Evolutionary conservation across 352 stramenopile species (phyloP), one percentile per base, ranked within the genome.

Genomic region (Pythium brassicae): DNA sequence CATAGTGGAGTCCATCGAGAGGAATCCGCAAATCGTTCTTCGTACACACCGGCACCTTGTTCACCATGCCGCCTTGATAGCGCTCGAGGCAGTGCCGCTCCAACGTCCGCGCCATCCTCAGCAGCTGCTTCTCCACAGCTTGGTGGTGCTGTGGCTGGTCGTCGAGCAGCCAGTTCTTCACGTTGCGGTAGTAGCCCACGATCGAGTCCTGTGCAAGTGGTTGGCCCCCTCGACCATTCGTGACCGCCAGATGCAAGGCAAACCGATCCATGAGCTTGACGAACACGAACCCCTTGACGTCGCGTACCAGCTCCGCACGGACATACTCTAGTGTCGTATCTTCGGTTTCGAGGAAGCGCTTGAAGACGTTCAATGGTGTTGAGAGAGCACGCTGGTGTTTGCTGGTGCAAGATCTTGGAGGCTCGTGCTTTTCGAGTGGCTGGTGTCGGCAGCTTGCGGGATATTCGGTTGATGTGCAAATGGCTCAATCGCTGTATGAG

Each of bases 21-120:
- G 68, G 29, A 19, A 44, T 43, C 26, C 43, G 7, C 32, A 69
- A 40, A 50, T 71, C 46, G 5, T 57, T 35, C 35, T 76, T 76
- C 1, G 49, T 68, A 53, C 66, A 82, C 19, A 50, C 63, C 12
- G 17, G 53, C 12, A 63, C 61, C 55, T 78, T 69, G 20, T 74
- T 73, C 19, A 71, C 48, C 5, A 74, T 60, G 2, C 45, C 55
- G 9, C 53, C 40, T n/a, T 51, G 44, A 4, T 63, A 47, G 9
- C 50, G 40, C 43, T 68, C 62, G 12, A 68, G 10, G 35, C 50
- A 75, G 12, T 57, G 3, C 0, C 32, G 43, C 19, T 42, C 37
- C 19, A 57, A 6, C 39, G 39, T 42, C 10, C 19, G 20, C 17
- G 15, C 17, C 26, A 37, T 29, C 51, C 32, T 26, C 2, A 32